Evolutionary conservation across 2,329 filamentous ascomycete genomes (phyloP).

Genomic region (Arachnomyces sp.): DNA sequence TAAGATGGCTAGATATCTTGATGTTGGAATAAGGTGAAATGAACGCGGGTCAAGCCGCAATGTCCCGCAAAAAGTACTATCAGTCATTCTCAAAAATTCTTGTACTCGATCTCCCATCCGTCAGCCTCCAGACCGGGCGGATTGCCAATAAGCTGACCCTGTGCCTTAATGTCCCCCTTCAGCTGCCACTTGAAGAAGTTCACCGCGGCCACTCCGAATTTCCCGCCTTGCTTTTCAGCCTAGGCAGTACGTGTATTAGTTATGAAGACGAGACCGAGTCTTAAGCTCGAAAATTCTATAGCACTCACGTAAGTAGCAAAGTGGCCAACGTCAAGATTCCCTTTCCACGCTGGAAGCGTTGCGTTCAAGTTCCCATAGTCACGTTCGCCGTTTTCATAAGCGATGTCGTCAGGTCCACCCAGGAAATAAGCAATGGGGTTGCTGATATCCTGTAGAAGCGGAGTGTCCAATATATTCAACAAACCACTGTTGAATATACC

Average conservation of each 20-base stretch:
- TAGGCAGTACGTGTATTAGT: background rate
- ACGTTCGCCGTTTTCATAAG: background rate
- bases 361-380: background rate
- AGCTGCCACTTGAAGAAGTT: too few relatives aligned
- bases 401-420: slow-evolving; percentile 7
- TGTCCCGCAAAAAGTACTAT: too few relatives aligned
- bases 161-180: background rate
- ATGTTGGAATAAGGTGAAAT: too few relatives aligned
- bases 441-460: slow-evolving; percentile 14
- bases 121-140: background rate
- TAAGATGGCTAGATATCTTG: too few relatives aligned
- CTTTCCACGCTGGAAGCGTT: slow-evolving; percentile 1
- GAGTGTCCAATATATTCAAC: background rate
- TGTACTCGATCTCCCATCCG: slow-evolving; percentile 2
- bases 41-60: too few relatives aligned
- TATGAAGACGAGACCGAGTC: too few relatives aligned
- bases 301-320: background rate
- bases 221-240: background rate
- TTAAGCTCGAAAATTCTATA: background rate
- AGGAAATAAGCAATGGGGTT: slow-evolving; percentile 15
- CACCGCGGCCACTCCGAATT: too few relatives aligned
- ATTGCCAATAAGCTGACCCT: background rate
- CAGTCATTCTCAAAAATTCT: too few relatives aligned
- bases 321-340: slow-evolving; percentile 1
- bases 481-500: slow-evolving; percentile 9